A percentile compares a stretch with the other conserved stretches of the same genome.
These are phyloP conservation scores for Kregervanrija pseudodelftensis DNA, from an alignment of 805 yeast species.

Conservation along the genomic window DNA sequence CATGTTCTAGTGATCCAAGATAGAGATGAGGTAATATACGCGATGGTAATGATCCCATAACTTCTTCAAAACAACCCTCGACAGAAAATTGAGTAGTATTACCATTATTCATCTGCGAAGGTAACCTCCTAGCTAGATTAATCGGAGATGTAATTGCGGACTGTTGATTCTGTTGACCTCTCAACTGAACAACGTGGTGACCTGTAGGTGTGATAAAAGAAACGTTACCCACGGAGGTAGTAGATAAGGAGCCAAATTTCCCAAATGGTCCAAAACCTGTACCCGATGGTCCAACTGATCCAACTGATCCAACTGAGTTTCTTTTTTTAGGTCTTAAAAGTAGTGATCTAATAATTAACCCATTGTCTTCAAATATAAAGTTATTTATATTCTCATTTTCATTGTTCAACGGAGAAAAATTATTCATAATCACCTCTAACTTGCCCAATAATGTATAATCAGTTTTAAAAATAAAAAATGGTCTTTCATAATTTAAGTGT, in stretches of 20 bases:
- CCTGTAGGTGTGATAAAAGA: conserved; percentile 24
- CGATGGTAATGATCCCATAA: conserved; percentile 72
- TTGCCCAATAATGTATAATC: conserved; percentile 64
- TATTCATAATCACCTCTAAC: conserved; percentile 53
- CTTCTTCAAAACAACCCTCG: conserved; percentile 28
- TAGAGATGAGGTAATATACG: conserved; percentile 76
- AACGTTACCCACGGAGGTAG: not conserved
- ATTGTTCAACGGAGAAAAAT: conserved; percentile 44
- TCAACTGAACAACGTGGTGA: conserved; percentile 23
- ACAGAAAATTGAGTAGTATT: conserved; percentile 1
- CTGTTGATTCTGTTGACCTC: conserved; percentile 14
- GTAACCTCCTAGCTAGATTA: not conserved
- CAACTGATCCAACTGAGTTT: conserved; percentile 4
- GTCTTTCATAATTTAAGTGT: conserved; percentile 61
- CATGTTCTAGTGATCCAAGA: conserved; percentile 79
- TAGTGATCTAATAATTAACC: conserved; percentile 12
- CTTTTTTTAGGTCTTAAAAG: conserved; percentile 16
- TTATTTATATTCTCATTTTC: not conserved
- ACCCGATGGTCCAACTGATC: too few relatives aligned
- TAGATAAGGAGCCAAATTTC: conserved; percentile 4
- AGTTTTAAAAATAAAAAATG: conserved; percentile 74
- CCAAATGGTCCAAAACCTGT: too few relatives aligned
- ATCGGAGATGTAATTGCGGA: not conserved
- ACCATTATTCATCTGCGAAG: not conserved
- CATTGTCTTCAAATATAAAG: conserved; percentile 17